These are phyloP conservation scores for Magnaporthiopsis poae DNA, from an alignment of 2,329 filamentous ascomycete genomes.

Conservation along the genomic window DNA sequence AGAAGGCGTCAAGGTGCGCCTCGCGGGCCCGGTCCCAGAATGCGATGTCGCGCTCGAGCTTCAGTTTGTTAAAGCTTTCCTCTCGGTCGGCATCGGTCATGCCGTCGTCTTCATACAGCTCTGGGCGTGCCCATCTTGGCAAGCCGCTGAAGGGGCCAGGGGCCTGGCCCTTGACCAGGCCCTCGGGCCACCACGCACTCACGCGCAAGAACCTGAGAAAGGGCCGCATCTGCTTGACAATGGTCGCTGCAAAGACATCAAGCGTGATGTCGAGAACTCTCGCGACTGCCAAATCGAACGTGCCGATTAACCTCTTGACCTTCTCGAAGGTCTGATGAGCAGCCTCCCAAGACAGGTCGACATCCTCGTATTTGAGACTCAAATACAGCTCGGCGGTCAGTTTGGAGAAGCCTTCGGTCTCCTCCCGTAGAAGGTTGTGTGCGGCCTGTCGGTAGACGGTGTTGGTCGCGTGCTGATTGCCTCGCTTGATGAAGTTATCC, in stretches of 20 bases:
- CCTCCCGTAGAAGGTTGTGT: slow-evolving; percentile 89
- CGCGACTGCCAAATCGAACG: slow-evolving; percentile 93
- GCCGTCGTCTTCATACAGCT: slow-evolving; percentile 41
- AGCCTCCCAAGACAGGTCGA: slow-evolving; percentile 55
- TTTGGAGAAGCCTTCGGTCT: slow-evolving; percentile 94
- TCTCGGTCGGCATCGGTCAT: slow-evolving; percentile 65
- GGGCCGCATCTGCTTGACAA: slow-evolving; percentile 87
- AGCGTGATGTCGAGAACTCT: slow-evolving; percentile 87
- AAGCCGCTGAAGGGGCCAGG: slow-evolving; percentile 38
- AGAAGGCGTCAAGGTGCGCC: slow-evolving; percentile 73
- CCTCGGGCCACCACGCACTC: slow-evolving; percentile 93
- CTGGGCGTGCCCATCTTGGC: slow-evolving; percentile 77
- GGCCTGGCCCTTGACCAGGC: slow-evolving; percentile 30
- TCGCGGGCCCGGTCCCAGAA: slow-evolving; percentile 79
- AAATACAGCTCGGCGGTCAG: slow-evolving; percentile 92
- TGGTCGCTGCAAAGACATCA: slow-evolving; percentile 85
- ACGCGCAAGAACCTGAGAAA: slow-evolving; percentile 85
- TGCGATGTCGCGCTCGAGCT: slow-evolving; percentile 54
- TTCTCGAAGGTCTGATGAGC: slow-evolving; percentile 81
- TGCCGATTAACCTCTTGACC: slow-evolving; percentile 88
- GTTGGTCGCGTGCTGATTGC: slow-evolving; percentile 84
- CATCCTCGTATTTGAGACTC: slow-evolving; percentile 52
- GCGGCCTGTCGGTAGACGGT: slow-evolving; percentile 90
- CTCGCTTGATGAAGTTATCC: slow-evolving; percentile 72
- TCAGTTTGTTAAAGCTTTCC: slow-evolving; percentile 46